These are phyloP conservation scores for Panicum hallii DNA, from an alignment of 202 grass and related monocot species.

Conservation along the genomic window DNA sequence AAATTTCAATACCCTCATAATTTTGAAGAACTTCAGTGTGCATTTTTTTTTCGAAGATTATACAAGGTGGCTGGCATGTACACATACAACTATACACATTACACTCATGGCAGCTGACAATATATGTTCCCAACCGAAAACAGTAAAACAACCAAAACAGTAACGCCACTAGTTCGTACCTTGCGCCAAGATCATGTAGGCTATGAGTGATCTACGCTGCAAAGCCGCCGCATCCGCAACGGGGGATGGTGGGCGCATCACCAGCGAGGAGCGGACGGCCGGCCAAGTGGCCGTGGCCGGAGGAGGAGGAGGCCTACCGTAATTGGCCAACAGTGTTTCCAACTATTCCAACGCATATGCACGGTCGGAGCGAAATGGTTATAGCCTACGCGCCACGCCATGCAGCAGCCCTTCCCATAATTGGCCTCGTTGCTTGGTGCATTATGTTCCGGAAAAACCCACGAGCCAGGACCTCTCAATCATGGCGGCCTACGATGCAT, in stretches of 20 bases:
- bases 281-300: background rate
- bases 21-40: too few relatives aligned
- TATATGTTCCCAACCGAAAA: background rate
- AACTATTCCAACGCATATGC: background rate
- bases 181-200: background rate
- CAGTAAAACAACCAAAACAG: background rate
- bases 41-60: background rate
- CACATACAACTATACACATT: too few relatives aligned
- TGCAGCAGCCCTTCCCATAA: background rate
- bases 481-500: constrained; percentile 11
- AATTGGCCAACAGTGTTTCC: background rate
- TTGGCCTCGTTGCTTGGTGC: background rate
- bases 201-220: background rate
- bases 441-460: constrained; percentile 26
- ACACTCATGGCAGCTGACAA: too few relatives aligned
- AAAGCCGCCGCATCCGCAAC: background rate
- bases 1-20: too few relatives aligned
- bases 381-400: background rate
- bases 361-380: background rate
- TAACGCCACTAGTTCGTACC: background rate
- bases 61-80: background rate
- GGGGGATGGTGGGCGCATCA: background rate
- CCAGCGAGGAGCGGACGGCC: background rate
- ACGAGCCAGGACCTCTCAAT: constrained; percentile 30
- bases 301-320: background rate